Conservation (phyloP, 345 rosid species). For the Dipteronia dyeriana region DNA sequence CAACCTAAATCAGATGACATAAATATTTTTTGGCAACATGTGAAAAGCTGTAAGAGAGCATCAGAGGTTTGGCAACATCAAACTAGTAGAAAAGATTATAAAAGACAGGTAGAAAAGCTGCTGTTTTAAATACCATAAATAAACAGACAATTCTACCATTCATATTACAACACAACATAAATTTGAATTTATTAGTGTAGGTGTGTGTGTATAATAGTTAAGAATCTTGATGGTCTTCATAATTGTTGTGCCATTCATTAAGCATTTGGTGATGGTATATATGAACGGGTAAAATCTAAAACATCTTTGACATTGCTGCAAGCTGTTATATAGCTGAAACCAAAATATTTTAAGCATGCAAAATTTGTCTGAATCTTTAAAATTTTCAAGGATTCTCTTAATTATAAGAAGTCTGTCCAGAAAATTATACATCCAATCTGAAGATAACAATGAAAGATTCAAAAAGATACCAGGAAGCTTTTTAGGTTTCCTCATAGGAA, state of each 20-base stretch:
- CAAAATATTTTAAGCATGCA: background rate
- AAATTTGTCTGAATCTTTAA: background rate
- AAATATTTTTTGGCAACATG: constrained; percentile 6
- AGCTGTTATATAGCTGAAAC: constrained; percentile 1
- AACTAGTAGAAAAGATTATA: background rate
- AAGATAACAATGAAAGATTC: background rate
- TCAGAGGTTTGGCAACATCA: background rate
- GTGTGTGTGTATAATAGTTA: background rate
- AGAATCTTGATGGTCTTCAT: background rate
- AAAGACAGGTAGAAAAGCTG: background rate
- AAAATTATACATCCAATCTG: background rate
- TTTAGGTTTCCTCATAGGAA: constrained; percentile 96
- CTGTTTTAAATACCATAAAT: background rate
- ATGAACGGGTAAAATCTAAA: background rate
- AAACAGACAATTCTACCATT: background rate
- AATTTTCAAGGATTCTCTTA: background rate
- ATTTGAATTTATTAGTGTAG: background rate
- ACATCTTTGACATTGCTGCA: background rate
- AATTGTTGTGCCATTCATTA: background rate
- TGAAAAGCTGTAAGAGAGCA: background rate
- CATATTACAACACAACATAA: background rate
- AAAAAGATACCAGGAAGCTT: constrained; percentile 76
- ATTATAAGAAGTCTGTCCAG: background rate
- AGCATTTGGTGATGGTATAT: background rate
- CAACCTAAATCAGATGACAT: background rate